Evolutionary conservation across 2,329 filamentous ascomycete species (phyloP).

Genomic region (Elsinoe fawcettii): DNA sequence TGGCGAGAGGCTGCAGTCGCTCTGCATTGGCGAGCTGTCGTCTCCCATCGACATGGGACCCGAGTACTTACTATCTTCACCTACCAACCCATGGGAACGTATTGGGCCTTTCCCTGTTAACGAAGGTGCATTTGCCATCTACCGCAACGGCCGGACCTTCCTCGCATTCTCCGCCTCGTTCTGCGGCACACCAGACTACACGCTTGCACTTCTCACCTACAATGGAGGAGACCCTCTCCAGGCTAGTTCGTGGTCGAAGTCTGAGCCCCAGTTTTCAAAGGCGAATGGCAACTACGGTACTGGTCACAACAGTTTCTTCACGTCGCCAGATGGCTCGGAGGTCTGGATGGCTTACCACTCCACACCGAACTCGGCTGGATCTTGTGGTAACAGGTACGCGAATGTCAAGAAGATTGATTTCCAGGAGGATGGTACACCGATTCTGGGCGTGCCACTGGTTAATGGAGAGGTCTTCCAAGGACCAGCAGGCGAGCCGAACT

Average conservation of each 20-base stretch:
- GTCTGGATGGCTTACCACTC: slow-evolving; percentile 53
- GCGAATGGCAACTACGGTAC: slow-evolving; percentile 52
- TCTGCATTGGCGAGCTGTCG: slow-evolving; percentile 36
- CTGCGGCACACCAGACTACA: slow-evolving; percentile 50
- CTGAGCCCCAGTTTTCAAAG: slow-evolving; percentile 44
- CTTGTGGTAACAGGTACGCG: slow-evolving; percentile 50
- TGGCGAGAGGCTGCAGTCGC: slow-evolving; percentile 34
- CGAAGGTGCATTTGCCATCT: slow-evolving; percentile 49
- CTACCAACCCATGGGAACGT: slow-evolving; percentile 45
- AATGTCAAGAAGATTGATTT: slow-evolving; percentile 47
- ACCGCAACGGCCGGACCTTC: slow-evolving; percentile 46
- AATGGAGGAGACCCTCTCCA: slow-evolving; percentile 44
- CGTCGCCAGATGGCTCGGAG: slow-evolving; percentile 47
- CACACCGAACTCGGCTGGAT: slow-evolving; percentile 41
- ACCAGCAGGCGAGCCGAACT: slow-evolving; percentile 19
- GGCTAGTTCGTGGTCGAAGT: slow-evolving; percentile 46
- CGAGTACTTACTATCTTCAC: slow-evolving; percentile 44
- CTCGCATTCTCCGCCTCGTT: slow-evolving; percentile 49
- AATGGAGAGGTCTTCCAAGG: slow-evolving; percentile 23
- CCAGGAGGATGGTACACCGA: slow-evolving; percentile 45
- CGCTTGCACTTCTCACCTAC: slow-evolving; percentile 48
- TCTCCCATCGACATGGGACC: slow-evolving; percentile 40
- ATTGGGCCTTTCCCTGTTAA: slow-evolving; percentile 44
- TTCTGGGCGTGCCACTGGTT: slow-evolving; percentile 38
- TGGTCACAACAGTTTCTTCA: slow-evolving; percentile 53